These are phyloP conservation scores for Starmerella sp. DNA, from an alignment of 805 yeast genomes.

Conservation along the genomic window DNA sequence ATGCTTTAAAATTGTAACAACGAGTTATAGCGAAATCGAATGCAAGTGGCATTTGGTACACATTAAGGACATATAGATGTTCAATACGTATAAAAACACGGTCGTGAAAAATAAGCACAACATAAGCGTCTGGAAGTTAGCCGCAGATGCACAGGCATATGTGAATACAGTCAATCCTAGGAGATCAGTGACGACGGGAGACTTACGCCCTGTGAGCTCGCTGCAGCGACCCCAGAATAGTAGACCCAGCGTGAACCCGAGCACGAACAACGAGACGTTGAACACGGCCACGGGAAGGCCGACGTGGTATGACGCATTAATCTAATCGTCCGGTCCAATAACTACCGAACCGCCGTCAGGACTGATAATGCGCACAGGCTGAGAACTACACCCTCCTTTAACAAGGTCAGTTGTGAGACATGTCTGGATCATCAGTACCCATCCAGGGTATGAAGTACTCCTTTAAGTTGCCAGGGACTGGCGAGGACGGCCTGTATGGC, in stretches of 20 bases:
- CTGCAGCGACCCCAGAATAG: constrained; percentile 78
- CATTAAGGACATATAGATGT: too few species aligned
- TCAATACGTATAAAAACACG: constrained; percentile 30
- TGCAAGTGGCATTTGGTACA: too few species aligned
- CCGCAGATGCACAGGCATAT: constrained; percentile 18
- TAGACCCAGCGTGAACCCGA: constrained; percentile 90
- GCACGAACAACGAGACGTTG: constrained; percentile 65
- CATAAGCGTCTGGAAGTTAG: constrained; percentile 28
- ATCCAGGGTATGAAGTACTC: constrained; percentile 18
- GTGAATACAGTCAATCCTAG: constrained; percentile 27
- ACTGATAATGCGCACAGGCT: constrained; percentile 51
- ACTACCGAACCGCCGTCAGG: constrained; percentile 45
- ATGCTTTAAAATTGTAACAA: too few species aligned
- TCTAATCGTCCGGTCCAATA: constrained; percentile 40
- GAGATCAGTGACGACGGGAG: constrained; percentile 41
- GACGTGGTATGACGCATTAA: constrained; percentile 45
- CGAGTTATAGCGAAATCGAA: too few species aligned
- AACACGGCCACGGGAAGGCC: constrained; percentile 59
- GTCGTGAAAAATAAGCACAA: constrained; percentile 73
- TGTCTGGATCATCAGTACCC: constrained; percentile 37
- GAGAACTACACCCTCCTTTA: neutral
- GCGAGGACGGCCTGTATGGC: neutral
- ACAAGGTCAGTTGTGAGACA: constrained; percentile 43
- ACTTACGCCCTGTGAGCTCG: constrained; percentile 59
- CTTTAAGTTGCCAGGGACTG: constrained; percentile 3